Percentiles rank a stretch among this genome's conserved stretches.
These are phyloP conservation scores for Exserohilum rostratum DNA, from an alignment of 2,329 filamentous ascomycete species.

Conservation along the genomic window DNA sequence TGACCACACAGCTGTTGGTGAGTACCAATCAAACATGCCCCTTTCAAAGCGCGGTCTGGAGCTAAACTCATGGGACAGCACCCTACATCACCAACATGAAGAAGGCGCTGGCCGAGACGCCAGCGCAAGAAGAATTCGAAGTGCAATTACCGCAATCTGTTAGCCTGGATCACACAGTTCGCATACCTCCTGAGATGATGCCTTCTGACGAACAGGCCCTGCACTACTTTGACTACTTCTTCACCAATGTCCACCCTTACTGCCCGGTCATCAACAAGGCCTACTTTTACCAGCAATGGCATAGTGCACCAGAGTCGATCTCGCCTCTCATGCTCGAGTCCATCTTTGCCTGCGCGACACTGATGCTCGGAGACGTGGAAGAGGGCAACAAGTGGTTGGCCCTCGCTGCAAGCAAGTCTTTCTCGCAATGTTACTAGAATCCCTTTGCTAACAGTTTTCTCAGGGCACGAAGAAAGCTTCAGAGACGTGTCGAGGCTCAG, in stretches of 20 bases:
- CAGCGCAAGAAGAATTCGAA: conserved; percentile 74
- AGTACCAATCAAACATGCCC: conserved; percentile 33
- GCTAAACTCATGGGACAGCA: conserved; percentile 58
- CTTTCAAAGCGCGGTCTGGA: not conserved
- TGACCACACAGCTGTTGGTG: conserved; percentile 84
- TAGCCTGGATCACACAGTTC: conserved; percentile 75
- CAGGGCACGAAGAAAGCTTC: conserved; percentile 89
- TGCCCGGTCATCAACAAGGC: conserved; percentile 85
- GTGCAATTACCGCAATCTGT: conserved; percentile 71
- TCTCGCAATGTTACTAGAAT: not conserved
- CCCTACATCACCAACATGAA: conserved; percentile 79
- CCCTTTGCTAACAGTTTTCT: conserved; percentile 18
- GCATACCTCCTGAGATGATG: conserved; percentile 93
- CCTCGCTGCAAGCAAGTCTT: conserved; percentile 75
- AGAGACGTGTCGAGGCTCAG: conserved; percentile 90
- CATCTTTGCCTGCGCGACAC: conserved; percentile 86
- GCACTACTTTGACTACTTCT: conserved; percentile 89
- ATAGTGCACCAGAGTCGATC: conserved; percentile 78
- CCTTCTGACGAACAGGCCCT: conserved; percentile 81
- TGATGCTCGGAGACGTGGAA: conserved; percentile 80
- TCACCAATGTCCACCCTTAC: conserved; percentile 88
- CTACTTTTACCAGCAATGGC: conserved; percentile 89
- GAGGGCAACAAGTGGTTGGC: conserved; percentile 93
- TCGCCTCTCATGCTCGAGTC: conserved; percentile 89
- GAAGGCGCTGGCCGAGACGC: conserved; percentile 62